Conservation (phyloP, 1,139 yeast species). For the Kodamaea suecica region DNA sequence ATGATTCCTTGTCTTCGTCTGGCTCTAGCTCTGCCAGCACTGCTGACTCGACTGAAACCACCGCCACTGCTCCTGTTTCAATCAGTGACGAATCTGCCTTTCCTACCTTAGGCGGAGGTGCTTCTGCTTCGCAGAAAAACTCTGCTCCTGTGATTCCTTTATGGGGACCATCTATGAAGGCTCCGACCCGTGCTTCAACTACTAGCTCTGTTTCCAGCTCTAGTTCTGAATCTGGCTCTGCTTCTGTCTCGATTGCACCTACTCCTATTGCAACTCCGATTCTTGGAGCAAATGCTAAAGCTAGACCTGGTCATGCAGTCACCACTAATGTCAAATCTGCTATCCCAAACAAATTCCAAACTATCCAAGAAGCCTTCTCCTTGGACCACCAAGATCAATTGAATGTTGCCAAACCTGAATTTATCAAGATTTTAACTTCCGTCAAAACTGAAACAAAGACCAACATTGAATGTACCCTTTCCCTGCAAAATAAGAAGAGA, state of each 20-base stretch:
- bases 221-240: constrained; percentile 17
- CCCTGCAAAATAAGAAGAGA: constrained; percentile 72
- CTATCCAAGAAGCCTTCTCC: constrained; percentile 72
- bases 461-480: constrained; percentile 79
- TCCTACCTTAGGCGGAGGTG: constrained; percentile 63
- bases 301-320: constrained; percentile 13
- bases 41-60: constrained; percentile 12
- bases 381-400: constrained; percentile 66
- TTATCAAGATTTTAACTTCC: constrained; percentile 57
- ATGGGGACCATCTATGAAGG: constrained; percentile 40
- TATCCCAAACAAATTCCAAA: constrained; percentile 22
- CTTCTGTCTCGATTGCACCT: constrained; percentile 19
- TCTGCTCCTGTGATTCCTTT: constrained; percentile 20
- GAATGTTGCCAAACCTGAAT: constrained; percentile 61
- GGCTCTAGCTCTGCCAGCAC: not conserved
- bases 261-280: constrained; percentile 8
- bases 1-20: constrained; percentile 7
- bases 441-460: constrained; percentile 64
- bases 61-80: constrained; percentile 25
- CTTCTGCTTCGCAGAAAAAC: constrained; percentile 15
- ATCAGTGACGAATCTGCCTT: constrained; percentile 58
- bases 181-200: constrained; percentile 31
- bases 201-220: constrained; percentile 8
- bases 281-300: constrained; percentile 15
- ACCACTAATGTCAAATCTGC: constrained; percentile 18